Evolutionary conservation across 2,329 filamentous ascomycete genomes (phyloP).

Genomic region (Paracamarosporium sp.): DNA sequence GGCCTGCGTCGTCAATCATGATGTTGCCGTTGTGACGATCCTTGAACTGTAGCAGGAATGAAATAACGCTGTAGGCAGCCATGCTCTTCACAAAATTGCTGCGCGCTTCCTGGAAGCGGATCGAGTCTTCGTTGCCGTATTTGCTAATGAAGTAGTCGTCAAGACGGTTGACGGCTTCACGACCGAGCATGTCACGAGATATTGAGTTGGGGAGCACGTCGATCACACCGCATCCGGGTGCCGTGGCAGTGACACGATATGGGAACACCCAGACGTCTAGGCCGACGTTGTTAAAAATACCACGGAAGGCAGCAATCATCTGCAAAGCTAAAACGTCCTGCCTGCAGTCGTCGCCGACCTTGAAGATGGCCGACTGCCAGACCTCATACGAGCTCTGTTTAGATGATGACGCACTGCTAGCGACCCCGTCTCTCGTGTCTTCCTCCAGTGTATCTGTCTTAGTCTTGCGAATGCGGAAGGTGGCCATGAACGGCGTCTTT

Average conservation of each 20-base stretch:
- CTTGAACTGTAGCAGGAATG: conserved; percentile 97
- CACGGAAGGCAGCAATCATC: conserved; percentile 96
- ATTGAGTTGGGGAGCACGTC: conserved; percentile 98
- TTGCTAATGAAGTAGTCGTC: conserved; percentile 99
- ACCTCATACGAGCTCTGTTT: conserved; percentile 75
- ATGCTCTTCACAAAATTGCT: conserved; percentile 99
- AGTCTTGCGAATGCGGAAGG: conserved; percentile 92
- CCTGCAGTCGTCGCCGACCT: conserved; percentile 97
- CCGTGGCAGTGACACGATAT: conserved; percentile 95
- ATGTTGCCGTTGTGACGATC: conserved; percentile 99
- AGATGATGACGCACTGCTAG: conserved; percentile 35
- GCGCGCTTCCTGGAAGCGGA: conserved; percentile 92
- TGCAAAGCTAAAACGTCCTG: conserved; percentile 96
- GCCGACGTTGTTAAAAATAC: conserved; percentile 94
- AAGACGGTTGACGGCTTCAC: conserved; percentile 95
- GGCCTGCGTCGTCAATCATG: conserved; percentile 97
- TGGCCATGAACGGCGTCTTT: conserved; percentile 98
- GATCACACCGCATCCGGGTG: conserved; percentile 96
- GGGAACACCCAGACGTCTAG: conserved; percentile 97
- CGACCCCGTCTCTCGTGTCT: conserved; percentile 39
- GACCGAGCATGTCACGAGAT: conserved; percentile 96
- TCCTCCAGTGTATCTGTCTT: conserved; percentile 51
- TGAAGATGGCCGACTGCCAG: conserved; percentile 99
- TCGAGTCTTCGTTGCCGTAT: conserved; percentile 94
- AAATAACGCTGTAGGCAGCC: conserved; percentile 98